These are phyloP conservation scores for Calendula officinalis DNA, from an alignment of 129 eudicot genomes.

Conservation along the genomic window DNA sequence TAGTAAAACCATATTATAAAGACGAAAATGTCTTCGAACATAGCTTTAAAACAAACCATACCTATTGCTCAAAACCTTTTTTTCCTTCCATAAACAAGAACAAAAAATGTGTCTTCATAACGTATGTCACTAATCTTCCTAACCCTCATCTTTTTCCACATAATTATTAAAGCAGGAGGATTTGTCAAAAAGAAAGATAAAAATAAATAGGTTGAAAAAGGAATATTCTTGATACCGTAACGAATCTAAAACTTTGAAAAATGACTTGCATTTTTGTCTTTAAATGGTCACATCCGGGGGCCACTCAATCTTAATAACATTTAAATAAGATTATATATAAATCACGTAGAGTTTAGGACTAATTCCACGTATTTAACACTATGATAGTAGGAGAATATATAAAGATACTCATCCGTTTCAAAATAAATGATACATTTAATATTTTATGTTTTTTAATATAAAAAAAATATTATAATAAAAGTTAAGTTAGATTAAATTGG, in stretches of 20 bases:
- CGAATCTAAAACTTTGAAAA: constrained; percentile 9
- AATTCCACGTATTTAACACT: background rate
- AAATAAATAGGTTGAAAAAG: background rate
- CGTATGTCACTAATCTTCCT: too few relatives aligned
- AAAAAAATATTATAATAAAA: too few relatives aligned
- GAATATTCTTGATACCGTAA: constrained; percentile 8
- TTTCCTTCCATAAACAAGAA: too few relatives aligned
- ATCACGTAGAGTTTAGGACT: background rate
- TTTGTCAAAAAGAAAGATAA: background rate
- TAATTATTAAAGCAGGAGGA: background rate
- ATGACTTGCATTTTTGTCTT: background rate
- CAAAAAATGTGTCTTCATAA: too few relatives aligned
- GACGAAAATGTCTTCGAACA: too few relatives aligned
- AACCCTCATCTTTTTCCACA: background rate
- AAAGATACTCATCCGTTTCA: too few relatives aligned
- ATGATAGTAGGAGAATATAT: background rate
- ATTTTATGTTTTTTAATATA: too few relatives aligned
- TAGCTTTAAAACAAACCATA: too few relatives aligned
- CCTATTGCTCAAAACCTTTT: too few relatives aligned
- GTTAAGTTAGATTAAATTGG: too few relatives aligned
- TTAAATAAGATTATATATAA: background rate
- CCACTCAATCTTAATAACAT: background rate
- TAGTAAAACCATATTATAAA: too few relatives aligned
- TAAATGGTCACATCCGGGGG: background rate
- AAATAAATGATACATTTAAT: too few relatives aligned